Evolutionary conservation across 441 rosid genomes (phyloP).

Genomic region (Breynia disticha): DNA sequence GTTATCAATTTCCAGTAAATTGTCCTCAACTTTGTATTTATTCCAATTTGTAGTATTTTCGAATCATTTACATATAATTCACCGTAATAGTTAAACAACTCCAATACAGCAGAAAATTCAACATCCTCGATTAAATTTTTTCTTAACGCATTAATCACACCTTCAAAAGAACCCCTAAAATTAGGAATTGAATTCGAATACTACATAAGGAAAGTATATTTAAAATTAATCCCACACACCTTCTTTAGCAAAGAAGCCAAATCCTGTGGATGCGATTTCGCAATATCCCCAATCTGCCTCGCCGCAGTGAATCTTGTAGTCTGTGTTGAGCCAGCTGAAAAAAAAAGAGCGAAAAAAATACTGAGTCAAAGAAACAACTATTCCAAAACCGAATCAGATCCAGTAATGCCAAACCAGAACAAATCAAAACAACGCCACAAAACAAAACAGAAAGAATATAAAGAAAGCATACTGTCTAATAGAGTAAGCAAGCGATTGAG

Average conservation of each 20-base stretch:
- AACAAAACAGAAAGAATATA: no score
- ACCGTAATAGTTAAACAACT: no score
- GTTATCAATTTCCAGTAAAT: no score
- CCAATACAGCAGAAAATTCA: no score
- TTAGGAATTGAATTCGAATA: background rate
- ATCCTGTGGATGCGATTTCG: conserved; percentile 89
- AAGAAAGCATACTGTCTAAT: conserved; percentile 74
- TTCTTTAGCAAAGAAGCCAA: conserved; percentile 76
- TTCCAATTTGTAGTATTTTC: no score
- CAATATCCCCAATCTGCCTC: conserved; percentile 92
- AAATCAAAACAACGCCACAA: background rate
- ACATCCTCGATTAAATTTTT: no score
- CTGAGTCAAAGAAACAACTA: conserved; percentile 25
- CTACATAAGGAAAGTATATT: background rate
- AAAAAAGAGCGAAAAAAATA: conserved; percentile 7
- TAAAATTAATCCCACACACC: conserved; percentile 27
- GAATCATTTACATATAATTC: no score
- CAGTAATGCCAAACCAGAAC: background rate
- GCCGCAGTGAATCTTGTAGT: conserved; percentile 90
- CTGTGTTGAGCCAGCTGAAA: conserved; percentile 93
- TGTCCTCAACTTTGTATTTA: no score
- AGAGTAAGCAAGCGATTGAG: conserved; percentile 91
- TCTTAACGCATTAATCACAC: no score
- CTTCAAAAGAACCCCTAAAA: background rate
- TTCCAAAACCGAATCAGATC: no score